These are phyloP conservation scores for Penicillium mononematosum DNA, from an alignment of 495 filamentous ascomycete genomes.

Conservation along the genomic window DNA sequence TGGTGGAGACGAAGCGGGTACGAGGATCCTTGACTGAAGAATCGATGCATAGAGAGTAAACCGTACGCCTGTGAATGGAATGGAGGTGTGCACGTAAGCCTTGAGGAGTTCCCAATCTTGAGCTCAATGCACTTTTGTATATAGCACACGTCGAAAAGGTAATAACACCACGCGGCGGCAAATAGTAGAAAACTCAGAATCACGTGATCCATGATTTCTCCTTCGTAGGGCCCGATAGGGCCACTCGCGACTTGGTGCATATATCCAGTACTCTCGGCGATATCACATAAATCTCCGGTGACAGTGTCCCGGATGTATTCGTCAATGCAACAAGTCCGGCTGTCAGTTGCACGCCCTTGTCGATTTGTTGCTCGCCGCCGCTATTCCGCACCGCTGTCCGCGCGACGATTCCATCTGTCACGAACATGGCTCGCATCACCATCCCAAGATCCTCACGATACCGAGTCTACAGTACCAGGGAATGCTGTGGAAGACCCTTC, in stretches of 20 bases:
- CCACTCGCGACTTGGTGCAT: slow-evolving; percentile 21
- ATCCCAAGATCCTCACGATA: slow-evolving; percentile 33
- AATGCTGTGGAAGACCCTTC: slow-evolving; percentile 28
- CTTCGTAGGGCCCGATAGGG: slow-evolving; percentile 8
- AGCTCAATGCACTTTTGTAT: neutral
- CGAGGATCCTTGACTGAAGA: neutral
- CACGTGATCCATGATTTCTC: slow-evolving; percentile 9
- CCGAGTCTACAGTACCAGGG: slow-evolving; percentile 20
- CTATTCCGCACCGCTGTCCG: slow-evolving; percentile 32
- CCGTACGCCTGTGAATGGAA: neutral
- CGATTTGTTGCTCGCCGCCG: slow-evolving; percentile 46
- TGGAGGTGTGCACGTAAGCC: neutral
- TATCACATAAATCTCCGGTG: slow-evolving; percentile 29
- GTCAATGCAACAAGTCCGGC: slow-evolving; percentile 42
- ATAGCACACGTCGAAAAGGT: neutral
- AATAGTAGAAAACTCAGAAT: neutral
- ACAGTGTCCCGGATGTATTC: slow-evolving; percentile 42
- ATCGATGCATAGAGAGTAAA: neutral
- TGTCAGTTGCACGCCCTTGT: slow-evolving; percentile 42
- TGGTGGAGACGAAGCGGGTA: neutral
- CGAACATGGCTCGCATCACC: slow-evolving; percentile 35
- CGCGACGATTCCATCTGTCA: slow-evolving; percentile 42
- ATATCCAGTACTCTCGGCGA: slow-evolving; percentile 18
- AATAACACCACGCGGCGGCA: neutral
- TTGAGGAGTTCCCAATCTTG: neutral